Conservation (phyloP, 1,284 basidiomycete species). For the Marasmius sp. region DNA sequence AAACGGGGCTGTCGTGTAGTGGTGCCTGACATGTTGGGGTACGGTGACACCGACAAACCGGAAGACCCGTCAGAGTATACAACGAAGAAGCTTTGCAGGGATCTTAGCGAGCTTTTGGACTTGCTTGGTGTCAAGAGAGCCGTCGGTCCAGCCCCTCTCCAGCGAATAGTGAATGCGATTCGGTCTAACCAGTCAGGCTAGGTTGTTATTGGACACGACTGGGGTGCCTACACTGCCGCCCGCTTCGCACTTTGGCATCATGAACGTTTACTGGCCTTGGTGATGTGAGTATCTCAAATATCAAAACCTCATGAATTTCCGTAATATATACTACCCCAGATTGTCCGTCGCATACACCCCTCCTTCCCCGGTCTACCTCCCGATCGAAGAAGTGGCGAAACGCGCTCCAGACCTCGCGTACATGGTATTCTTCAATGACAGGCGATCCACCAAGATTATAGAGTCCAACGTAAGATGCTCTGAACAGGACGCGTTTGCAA, state of each 20-base stretch:
- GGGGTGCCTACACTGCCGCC: constrained; percentile 60
- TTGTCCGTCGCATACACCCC: constrained; percentile 64
- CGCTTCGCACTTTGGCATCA: constrained; percentile 72
- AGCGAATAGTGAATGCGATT: background rate
- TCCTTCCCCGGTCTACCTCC: constrained; percentile 44
- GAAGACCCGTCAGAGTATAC: constrained; percentile 53
- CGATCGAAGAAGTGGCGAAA: constrained; percentile 49
- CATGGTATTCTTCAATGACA: constrained; percentile 59
- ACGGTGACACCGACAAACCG: constrained; percentile 68
- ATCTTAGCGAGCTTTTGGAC: constrained; percentile 65
- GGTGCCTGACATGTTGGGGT: constrained; percentile 72
- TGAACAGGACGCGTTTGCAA: background rate
- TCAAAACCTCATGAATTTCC: background rate
- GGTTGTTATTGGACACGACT: constrained; percentile 73
- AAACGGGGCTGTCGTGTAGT: constrained; percentile 63
- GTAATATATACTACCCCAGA: constrained; percentile 31
- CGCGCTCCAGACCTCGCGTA: constrained; percentile 60
- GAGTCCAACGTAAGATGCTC: constrained; percentile 45
- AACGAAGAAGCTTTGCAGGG: constrained; percentile 55
- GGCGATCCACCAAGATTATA: constrained; percentile 48
- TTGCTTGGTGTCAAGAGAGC: constrained; percentile 48
- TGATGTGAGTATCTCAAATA: constrained; percentile 44
- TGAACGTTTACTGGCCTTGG: constrained; percentile 51
- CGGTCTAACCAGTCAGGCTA: constrained; percentile 20
- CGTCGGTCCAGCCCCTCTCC: constrained; percentile 35